Conservation (phyloP, 345 rosid genomes). For the Syzygium oleosum region DNA sequence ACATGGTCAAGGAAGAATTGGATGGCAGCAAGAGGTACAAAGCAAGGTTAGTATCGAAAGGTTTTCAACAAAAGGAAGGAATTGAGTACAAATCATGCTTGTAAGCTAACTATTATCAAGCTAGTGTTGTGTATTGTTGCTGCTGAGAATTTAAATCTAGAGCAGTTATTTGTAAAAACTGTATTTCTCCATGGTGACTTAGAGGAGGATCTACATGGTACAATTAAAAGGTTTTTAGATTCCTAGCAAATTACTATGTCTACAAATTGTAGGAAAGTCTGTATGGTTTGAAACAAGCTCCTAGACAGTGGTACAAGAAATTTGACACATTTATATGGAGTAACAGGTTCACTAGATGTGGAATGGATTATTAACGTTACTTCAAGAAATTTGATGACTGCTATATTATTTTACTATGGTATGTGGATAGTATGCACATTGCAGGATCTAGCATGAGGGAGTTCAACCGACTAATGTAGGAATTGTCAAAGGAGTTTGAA, state of each 20-base stretch:
- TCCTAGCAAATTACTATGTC: background rate
- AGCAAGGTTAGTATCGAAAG: accelerated
- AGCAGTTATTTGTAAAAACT: background rate
- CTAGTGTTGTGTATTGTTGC: background rate
- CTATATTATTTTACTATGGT: background rate
- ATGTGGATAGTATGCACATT: background rate
- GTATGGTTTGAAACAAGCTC: background rate
- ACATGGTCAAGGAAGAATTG: background rate
- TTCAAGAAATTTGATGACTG: background rate
- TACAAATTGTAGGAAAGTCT: background rate
- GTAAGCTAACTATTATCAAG: background rate
- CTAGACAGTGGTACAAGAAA: background rate
- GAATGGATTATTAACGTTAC: background rate
- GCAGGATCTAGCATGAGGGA: background rate
- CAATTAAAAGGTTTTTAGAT: background rate
- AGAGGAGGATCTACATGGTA: background rate
- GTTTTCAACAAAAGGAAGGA: background rate
- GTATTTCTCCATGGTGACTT: background rate
- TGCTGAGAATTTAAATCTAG: background rate
- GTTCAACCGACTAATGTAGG: background rate
- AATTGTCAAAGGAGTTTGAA: background rate
- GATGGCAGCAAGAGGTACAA: background rate
- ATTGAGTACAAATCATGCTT: background rate
- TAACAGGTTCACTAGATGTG: background rate
- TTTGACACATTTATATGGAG: background rate